Conservation (phyloP, 2,329 filamentous ascomycete species). For the Fusarium phyllophilum region DNA sequence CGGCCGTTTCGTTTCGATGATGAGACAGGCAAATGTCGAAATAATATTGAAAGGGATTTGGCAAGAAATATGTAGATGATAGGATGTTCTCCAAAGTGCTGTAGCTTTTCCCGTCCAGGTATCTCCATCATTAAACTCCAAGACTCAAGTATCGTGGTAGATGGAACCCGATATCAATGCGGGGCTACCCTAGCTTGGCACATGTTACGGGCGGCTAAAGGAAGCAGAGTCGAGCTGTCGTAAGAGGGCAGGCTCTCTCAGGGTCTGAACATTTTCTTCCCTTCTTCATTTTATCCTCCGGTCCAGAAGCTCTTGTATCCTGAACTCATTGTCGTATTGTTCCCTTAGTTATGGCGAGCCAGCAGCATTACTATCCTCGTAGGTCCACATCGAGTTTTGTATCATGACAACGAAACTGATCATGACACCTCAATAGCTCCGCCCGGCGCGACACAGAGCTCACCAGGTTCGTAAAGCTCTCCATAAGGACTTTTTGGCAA, state of each 20-base stretch:
- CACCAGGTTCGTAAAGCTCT: constrained; percentile 42
- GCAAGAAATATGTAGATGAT: background rate
- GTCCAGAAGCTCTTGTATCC: background rate
- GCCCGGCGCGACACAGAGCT: constrained; percentile 49
- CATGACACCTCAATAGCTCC: constrained; percentile 50
- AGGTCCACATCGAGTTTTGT: constrained; percentile 40
- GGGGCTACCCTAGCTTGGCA: constrained; percentile 36
- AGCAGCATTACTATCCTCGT: constrained; percentile 60
- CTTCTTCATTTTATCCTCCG: constrained; percentile 3
- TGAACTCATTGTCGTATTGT: background rate
- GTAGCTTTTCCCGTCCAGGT: background rate
- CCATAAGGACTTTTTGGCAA: background rate
- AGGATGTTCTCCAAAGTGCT: background rate
- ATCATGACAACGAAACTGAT: constrained; percentile 33
- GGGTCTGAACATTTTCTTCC: constrained; percentile 2
- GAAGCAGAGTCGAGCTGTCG: constrained; percentile 20
- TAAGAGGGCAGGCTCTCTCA: constrained; percentile 12
- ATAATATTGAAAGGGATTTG: background rate
- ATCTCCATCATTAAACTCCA: background rate
- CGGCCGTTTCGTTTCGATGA: background rate
- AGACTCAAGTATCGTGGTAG: constrained; percentile 6
- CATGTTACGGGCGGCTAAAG: constrained; percentile 33
- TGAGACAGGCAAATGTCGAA: constrained; percentile 5
- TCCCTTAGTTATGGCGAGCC: constrained; percentile 51
- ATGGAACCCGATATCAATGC: constrained; percentile 22